phyloP scores from a whole-genome alignment of 352 stramenopile species.

The Globisporangium rhizosaccharum region DNA sequence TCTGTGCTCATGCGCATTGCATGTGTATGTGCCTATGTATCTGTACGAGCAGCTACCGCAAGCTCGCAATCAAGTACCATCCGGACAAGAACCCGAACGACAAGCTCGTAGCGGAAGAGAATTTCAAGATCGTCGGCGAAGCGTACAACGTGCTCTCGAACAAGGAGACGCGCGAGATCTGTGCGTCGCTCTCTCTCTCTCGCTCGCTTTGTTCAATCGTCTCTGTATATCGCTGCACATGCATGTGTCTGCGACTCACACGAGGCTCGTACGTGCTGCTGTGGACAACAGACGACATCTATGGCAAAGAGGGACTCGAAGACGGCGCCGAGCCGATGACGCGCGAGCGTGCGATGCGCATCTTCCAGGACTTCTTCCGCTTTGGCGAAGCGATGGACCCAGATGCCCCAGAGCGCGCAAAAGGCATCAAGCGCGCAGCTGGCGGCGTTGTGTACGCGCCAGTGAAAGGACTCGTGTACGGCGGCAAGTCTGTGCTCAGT shows the following conservation, averaged over 20 bases:
- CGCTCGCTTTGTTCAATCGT: too few species aligned
- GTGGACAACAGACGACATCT: constrained; percentile 79
- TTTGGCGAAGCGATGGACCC: constrained; percentile 83
- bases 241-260: constrained; percentile 3
- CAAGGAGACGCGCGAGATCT: constrained; percentile 86
- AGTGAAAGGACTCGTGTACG: constrained; percentile 76
- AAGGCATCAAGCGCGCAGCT: constrained; percentile 72
- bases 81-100: constrained; percentile 89
- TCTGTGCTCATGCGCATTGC: not conserved
- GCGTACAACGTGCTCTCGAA: constrained; percentile 94
- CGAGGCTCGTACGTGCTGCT: too few species aligned
- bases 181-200: constrained; percentile 27
- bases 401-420: constrained; percentile 66
- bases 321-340: constrained; percentile 81
- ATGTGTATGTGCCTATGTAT: constrained; percentile 1
- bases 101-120: constrained; percentile 81
- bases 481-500: constrained; percentile 75
- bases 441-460: constrained; percentile 79
- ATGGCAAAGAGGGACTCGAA: constrained; percentile 90
- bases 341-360: constrained; percentile 72
- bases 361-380: constrained; percentile 86
- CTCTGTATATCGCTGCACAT: not conserved
- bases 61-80: constrained; percentile 91
- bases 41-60: constrained; percentile 64
- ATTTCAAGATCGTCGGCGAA: constrained; percentile 93